phyloP scores from a whole-genome alignment of 2,329 filamentous ascomycete genomes.

The Meredithiella fracta region DNA sequence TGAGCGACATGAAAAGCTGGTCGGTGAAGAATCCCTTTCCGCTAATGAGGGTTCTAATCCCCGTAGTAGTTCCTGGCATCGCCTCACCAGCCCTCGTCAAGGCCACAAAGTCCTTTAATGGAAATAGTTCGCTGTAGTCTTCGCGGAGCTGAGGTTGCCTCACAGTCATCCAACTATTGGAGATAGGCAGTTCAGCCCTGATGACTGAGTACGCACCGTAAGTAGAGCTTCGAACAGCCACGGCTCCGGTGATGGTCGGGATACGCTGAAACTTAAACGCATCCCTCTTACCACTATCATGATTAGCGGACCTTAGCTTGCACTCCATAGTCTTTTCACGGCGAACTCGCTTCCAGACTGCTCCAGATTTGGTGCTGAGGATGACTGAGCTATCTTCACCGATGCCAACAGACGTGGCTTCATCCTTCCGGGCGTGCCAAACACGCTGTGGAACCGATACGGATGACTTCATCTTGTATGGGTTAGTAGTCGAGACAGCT shows the following conservation, averaged over 20 bases:
- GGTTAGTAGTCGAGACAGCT: conserved; percentile 72
- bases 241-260: conserved; percentile 70
- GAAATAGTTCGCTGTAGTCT: conserved; percentile 53
- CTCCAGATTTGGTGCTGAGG: conserved; percentile 78
- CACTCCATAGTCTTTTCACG: conserved; percentile 64
- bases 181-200: conserved; percentile 68
- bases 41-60: conserved; percentile 20
- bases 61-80: not conserved
- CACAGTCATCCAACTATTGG: conserved; percentile 52
- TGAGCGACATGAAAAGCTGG: conserved; percentile 42
- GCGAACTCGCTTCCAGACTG: conserved; percentile 79
- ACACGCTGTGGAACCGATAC: conserved; percentile 64
- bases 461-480: conserved; percentile 71
- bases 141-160: conserved; percentile 54
- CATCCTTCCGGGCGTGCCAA: conserved; percentile 79
- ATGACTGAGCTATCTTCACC: conserved; percentile 91
- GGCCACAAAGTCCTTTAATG: conserved; percentile 44
- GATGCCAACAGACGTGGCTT: conserved; percentile 71
- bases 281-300: conserved; percentile 32
- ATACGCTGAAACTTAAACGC: conserved; percentile 94
- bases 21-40: conserved; percentile 34
- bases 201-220: conserved; percentile 84
- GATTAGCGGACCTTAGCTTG: conserved; percentile 31
- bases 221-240: conserved; percentile 69
- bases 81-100: conserved; percentile 18